Percentiles rank a stretch among this genome's conserved stretches.
Evolutionary conservation across 805 yeast species (phyloP).

Genomic region (Candida sithepensis): DNA sequence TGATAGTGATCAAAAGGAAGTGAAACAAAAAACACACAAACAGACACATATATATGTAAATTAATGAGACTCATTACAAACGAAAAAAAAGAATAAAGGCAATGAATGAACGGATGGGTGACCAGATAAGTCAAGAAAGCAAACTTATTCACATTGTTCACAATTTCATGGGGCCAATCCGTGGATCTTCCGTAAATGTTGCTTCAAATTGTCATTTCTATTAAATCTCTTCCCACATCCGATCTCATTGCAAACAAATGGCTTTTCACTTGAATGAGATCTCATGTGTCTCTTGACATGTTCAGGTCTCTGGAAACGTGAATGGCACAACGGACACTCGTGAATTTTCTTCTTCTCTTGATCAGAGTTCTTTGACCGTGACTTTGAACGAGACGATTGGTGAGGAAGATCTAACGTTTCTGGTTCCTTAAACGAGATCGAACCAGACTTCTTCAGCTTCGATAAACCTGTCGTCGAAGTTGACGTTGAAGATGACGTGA

Average conservation of each 20-base stretch:
- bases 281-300: conserved; percentile 66
- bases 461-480: conserved; percentile 14
- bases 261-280: conserved; percentile 55
- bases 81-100: background rate
- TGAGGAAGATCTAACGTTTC: conserved; percentile 30
- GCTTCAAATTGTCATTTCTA: conserved; percentile 57
- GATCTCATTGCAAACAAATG: conserved; percentile 49
- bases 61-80: too few species aligned
- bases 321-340: conserved; percentile 60
- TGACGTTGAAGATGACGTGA: conserved; percentile 3
- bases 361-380: conserved; percentile 27
- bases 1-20: too few species aligned
- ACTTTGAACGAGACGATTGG: conserved; percentile 32
- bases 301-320: conserved; percentile 65
- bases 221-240: conserved; percentile 55
- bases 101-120: background rate
- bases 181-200: conserved; percentile 62
- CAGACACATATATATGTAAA: too few species aligned
- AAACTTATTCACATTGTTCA: too few species aligned
- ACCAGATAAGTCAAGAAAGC: background rate
- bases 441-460: conserved; percentile 3
- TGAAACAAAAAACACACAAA: too few species aligned
- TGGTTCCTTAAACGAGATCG: conserved; percentile 19
- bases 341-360: conserved; percentile 53
- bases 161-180: conserved; percentile 13